phyloP scores from a whole-genome alignment of 345 rosid species.

The Carallia brachiata region DNA sequence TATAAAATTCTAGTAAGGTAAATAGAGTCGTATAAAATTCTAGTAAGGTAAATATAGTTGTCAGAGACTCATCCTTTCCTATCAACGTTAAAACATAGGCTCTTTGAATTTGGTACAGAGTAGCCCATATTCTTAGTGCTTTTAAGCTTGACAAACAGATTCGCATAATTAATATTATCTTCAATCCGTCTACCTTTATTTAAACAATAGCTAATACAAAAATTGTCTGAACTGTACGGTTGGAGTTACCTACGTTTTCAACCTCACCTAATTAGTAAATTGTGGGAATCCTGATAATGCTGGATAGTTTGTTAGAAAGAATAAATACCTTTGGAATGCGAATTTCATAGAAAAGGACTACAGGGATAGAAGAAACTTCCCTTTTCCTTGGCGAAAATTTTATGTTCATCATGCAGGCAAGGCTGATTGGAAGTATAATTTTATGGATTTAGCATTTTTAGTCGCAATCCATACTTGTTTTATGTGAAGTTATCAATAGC shows the following conservation, averaged over 20 bases:
- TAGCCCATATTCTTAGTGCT: constrained; percentile 2
- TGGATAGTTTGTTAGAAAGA: background rate
- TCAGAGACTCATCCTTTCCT: constrained; percentile 5
- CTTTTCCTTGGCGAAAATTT: background rate
- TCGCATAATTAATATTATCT: constrained; percentile 6
- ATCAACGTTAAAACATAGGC: background rate
- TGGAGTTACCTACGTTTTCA: background rate
- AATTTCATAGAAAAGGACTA: background rate
- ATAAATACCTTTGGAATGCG: background rate
- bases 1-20: constrained; percentile 14
- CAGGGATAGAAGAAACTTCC: background rate
- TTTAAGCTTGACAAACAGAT: background rate
- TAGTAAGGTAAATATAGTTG: background rate
- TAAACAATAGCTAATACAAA: background rate
- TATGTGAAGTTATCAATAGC: background rate
- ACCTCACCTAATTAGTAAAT: background rate
- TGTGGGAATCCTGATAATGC: background rate
- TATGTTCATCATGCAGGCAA: too few species aligned
- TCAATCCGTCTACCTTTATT: background rate
- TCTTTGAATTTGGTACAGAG: background rate
- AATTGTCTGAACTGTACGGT: background rate
- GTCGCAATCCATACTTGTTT: background rate
- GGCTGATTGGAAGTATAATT: background rate
- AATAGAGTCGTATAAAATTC: background rate
- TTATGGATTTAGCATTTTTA: background rate